Percentiles rank a stretch among this genome's conserved stretches.
These are phyloP conservation scores for Cryphonectria naterciae DNA, from an alignment of 2,329 filamentous ascomycete genomes.

Conservation along the genomic window DNA sequence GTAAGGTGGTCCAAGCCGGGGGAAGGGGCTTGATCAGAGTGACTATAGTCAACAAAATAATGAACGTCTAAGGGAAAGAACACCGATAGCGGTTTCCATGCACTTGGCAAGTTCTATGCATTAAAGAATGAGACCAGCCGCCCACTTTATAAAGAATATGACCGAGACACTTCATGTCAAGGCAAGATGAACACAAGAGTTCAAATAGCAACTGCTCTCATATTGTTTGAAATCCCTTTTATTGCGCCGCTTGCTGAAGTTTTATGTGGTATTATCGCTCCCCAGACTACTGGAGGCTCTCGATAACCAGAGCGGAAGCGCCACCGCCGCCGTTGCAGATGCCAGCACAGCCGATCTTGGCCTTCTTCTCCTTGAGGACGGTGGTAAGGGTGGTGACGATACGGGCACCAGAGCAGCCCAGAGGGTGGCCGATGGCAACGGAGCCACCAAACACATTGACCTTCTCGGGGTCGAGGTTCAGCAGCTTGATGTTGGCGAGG, in stretches of 20 bases:
- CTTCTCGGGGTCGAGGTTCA: constrained; percentile 77
- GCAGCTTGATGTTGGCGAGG: constrained; percentile 92
- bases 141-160: not conserved
- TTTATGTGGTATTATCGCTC: not conserved
- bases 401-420: constrained; percentile 91
- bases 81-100: not conserved
- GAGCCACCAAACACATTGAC: constrained; percentile 96
- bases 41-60: not conserved
- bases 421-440: constrained; percentile 92
- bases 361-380: constrained; percentile 87
- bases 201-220: not conserved
- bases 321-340: constrained; percentile 99
- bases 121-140: constrained; percentile 1
- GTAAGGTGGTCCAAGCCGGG: not conserved
- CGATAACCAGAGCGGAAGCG: constrained; percentile 90
- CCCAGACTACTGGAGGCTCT: constrained; percentile 63
- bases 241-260: not conserved
- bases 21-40: not conserved
- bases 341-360: constrained; percentile 89
- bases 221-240: not conserved
- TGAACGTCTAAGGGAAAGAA: not conserved
- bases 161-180: not conserved
- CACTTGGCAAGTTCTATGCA: constrained; percentile 3
- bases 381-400: constrained; percentile 90
- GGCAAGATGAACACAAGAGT: not conserved